Evolutionary conservation across 2,329 filamentous ascomycete species (phyloP).

Genomic region (Gyromitra esculenta): DNA sequence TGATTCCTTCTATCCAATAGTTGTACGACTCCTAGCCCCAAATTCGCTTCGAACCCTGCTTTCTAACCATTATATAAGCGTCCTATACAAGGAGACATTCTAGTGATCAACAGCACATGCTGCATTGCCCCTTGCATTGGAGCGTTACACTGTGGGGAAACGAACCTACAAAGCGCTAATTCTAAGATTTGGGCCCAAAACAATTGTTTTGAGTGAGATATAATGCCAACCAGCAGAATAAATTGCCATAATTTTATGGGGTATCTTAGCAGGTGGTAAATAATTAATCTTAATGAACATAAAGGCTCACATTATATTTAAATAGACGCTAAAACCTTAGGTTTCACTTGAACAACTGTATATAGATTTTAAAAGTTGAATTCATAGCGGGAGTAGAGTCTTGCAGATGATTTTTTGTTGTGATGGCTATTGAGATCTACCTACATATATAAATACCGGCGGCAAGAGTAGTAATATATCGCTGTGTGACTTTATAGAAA

Average conservation of each 20-base stretch:
- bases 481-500: background rate
- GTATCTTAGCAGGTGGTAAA: background rate
- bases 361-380: background rate
- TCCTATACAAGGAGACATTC: background rate
- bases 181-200: constrained; percentile 1
- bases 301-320: background rate
- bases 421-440: background rate
- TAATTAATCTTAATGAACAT: background rate
- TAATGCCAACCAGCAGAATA: background rate
- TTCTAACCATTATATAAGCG: background rate
- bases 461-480: background rate
- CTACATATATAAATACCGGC: background rate
- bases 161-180: background rate
- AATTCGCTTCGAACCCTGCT: background rate
- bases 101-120: constrained; percentile 23
- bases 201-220: constrained; percentile 4
- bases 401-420: background rate
- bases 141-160: constrained; percentile 28
- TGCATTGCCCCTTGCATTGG: constrained; percentile 34
- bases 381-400: background rate
- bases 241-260: background rate
- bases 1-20: background rate
- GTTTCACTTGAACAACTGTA: background rate
- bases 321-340: background rate
- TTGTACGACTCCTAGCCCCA: background rate